These are phyloP conservation scores for Talaromyces sp. DNA, from an alignment of 2,329 filamentous ascomycete genomes.

Conservation along the genomic window DNA sequence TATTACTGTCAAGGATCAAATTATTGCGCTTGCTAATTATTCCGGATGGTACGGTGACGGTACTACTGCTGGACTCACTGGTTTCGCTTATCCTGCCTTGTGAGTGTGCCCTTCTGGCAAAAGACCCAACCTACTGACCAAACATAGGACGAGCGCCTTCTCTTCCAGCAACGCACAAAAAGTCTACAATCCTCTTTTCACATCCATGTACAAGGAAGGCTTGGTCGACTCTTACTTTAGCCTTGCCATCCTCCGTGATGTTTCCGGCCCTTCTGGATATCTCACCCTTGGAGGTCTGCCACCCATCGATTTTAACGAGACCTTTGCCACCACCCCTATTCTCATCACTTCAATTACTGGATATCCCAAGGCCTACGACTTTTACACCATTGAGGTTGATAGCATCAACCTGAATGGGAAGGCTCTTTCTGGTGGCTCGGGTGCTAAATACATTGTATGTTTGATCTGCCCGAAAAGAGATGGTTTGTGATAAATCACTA, in stretches of 20 bases:
- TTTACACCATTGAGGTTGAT: conserved; percentile 23
- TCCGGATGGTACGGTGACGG: conserved; percentile 47
- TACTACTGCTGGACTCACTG: conserved; percentile 49
- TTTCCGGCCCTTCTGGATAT: conserved; percentile 34
- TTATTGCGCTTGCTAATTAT: conserved; percentile 47
- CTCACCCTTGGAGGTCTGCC: conserved; percentile 52
- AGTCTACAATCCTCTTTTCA: conserved; percentile 52
- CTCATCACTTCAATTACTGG: conserved; percentile 21
- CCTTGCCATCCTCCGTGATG: conserved; percentile 44
- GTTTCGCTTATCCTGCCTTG: conserved; percentile 50
- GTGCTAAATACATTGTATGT: conserved; percentile 21
- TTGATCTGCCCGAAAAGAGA: neutral
- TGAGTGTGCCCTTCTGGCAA: neutral
- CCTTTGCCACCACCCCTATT: conserved; percentile 30
- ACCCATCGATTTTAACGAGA: conserved; percentile 36
- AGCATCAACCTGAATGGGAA: conserved; percentile 17
- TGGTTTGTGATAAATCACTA: neutral
- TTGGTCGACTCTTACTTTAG: conserved; percentile 48
- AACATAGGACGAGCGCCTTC: conserved; percentile 22
- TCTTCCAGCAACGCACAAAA: conserved; percentile 22
- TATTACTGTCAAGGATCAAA: conserved; percentile 42
- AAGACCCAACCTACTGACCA: neutral
- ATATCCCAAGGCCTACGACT: conserved; percentile 19
- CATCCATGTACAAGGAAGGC: conserved; percentile 46
- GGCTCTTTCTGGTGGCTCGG: conserved; percentile 16